Evolutionary conservation across 2,329 filamentous ascomycete genomes (phyloP).

Genomic region (Elsinoe perseae): DNA sequence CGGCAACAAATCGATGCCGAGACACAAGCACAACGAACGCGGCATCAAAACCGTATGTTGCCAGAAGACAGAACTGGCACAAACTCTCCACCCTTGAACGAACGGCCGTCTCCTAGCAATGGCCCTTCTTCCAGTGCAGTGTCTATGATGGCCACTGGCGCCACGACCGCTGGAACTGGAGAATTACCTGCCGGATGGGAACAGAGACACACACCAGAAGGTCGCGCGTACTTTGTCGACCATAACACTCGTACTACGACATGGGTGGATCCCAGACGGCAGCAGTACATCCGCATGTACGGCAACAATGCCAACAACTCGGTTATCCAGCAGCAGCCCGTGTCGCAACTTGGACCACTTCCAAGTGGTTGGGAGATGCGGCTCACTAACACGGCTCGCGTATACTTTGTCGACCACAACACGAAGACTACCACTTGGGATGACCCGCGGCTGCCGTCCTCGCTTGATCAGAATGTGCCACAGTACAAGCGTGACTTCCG

Average conservation of each 20-base stretch:
- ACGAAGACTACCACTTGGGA: constrained; percentile 99
- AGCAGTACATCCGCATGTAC: constrained; percentile 98
- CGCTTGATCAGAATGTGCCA: constrained; percentile 93
- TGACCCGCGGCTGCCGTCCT: constrained; percentile 88
- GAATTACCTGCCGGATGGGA: constrained; percentile 96
- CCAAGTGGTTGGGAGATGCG: constrained; percentile 99
- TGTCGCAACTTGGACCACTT: constrained; percentile 88
- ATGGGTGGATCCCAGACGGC: constrained; percentile 93
- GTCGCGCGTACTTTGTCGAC: constrained; percentile 92
- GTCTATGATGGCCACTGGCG: constrained; percentile 90
- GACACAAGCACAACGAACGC: constrained; percentile 83
- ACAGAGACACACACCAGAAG: constrained; percentile 89
- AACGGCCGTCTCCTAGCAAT: constrained; percentile 25
- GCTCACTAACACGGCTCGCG: constrained; percentile 90
- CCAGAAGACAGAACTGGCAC: constrained; percentile 92
- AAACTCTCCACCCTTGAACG: constrained; percentile 69
- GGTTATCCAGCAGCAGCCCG: constrained; percentile 93
- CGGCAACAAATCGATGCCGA: constrained; percentile 78
- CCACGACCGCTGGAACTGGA: constrained; percentile 86
- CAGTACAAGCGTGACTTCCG: constrained; percentile 99
- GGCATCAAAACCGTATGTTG: constrained; percentile 90
- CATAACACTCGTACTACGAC: constrained; percentile 97
- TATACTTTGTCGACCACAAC: constrained; percentile 99
- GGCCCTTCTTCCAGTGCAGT: constrained; percentile 49
- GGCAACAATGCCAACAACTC: constrained; percentile 74